Conservation (phyloP, 2,329 filamentous ascomycete species). For the Ophiosphaerella herpotricha region DNA sequence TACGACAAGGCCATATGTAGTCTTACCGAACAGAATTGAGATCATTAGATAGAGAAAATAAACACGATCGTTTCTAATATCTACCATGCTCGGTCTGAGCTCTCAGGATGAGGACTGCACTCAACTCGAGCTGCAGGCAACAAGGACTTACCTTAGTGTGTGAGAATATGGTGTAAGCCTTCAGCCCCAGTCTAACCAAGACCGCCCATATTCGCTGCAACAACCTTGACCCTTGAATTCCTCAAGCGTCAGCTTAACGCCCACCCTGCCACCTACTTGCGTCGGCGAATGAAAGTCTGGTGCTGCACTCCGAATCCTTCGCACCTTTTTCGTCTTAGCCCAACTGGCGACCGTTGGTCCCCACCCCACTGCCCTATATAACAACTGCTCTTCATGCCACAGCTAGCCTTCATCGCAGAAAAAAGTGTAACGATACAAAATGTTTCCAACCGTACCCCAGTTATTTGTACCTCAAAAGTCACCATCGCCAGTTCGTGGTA, state of each 20-base stretch:
- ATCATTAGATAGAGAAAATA: background rate
- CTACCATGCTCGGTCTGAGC: conserved; percentile 20
- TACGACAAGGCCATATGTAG: background rate
- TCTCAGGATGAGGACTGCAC: conserved; percentile 19
- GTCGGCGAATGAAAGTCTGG: conserved; percentile 28
- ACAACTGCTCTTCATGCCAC: conserved; percentile 23
- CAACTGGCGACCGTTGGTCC: conserved; percentile 17
- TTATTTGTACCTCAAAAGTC: conserved; percentile 25
- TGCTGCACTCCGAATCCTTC: conserved; percentile 23
- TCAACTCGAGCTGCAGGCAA: conserved; percentile 28
- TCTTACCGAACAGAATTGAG: background rate
- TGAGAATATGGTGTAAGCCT: conserved; percentile 36
- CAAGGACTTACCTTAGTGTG: conserved; percentile 25
- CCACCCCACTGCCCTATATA: conserved; percentile 37
- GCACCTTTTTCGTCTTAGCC: conserved; percentile 22
- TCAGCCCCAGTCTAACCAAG: conserved; percentile 40
- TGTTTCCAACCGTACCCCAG: conserved; percentile 39
- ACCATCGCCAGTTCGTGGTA: conserved; percentile 28
- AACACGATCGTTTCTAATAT: conserved; percentile 1
- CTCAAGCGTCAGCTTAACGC: conserved; percentile 39
- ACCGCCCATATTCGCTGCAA: conserved; percentile 35
- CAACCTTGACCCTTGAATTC: conserved; percentile 29
- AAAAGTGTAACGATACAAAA: conserved; percentile 18
- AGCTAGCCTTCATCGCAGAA: conserved; percentile 15
- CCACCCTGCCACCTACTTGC: conserved; percentile 29